Percentiles rank a stretch among this genome's conserved stretches.
Conservation (phyloP, 352 stramenopile genomes). For the Phytophthora pistaciae region DNA sequence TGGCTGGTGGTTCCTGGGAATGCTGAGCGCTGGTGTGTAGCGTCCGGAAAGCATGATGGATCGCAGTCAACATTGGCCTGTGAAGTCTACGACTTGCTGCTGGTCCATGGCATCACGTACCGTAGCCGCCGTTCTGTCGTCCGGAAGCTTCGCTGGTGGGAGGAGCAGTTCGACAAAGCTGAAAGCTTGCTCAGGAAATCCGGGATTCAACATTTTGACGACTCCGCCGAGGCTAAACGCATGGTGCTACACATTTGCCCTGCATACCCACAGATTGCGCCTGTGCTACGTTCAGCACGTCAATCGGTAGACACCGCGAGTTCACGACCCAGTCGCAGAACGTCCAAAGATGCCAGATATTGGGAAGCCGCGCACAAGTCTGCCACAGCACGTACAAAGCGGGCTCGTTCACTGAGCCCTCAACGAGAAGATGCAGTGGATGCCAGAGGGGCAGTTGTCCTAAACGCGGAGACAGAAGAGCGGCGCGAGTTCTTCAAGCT, state of each 20-base stretch:
- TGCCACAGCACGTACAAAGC: not conserved
- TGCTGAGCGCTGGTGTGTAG: conserved; percentile 27
- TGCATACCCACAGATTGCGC: conserved; percentile 5
- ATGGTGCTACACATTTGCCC: conserved; percentile 19
- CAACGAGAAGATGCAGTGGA: not conserved
- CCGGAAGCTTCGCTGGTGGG: conserved; percentile 9
- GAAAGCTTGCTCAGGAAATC: conserved; percentile 15
- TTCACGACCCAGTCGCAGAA: not conserved
- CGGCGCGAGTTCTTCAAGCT: conserved; percentile 47
- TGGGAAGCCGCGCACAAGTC: not conserved
- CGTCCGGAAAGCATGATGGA: conserved; percentile 10
- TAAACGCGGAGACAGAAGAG: conserved; percentile 28
- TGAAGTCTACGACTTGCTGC: conserved; percentile 23
- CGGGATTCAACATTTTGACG: conserved; percentile 5
- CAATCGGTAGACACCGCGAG: not conserved
- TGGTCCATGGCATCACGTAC: conserved; percentile 13
- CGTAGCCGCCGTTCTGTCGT: conserved; percentile 1
- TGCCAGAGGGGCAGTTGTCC: not conserved
- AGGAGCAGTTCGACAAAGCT: conserved; percentile 24
- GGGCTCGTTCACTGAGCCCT: not conserved
- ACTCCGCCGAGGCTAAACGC: not conserved
- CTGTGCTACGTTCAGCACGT: not conserved
- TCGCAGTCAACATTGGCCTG: not conserved
- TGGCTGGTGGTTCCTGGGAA: conserved; percentile 46
- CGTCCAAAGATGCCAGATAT: not conserved